A percentile compares a stretch with the other conserved stretches of the same genome.
phyloP scores from a whole-genome alignment of 306 rosid genomes.

The Cucurbita maxima region DNA sequence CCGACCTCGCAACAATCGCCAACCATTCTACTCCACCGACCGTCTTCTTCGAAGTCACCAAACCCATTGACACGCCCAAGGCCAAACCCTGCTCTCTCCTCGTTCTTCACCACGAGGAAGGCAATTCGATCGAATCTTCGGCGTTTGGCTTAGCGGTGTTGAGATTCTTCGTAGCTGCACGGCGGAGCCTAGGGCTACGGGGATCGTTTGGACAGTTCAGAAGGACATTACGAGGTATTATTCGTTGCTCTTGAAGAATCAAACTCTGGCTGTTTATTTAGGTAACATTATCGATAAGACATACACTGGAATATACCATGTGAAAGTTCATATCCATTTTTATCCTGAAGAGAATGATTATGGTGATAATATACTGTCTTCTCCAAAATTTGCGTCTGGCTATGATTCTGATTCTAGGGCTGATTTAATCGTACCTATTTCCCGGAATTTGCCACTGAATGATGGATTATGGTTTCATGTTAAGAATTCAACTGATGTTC shows the following conservation, averaged over 20 bases:
- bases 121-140: slow-evolving; percentile 80
- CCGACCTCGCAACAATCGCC: slow-evolving; percentile 5
- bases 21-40: slow-evolving; percentile 29
- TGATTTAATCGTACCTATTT: slow-evolving; percentile 75
- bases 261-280: slow-evolving; percentile 65
- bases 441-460: slow-evolving; percentile 39
- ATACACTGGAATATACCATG: slow-evolving; percentile 81
- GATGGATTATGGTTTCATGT: slow-evolving; percentile 78
- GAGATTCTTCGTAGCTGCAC: slow-evolving; percentile 87
- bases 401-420: slow-evolving; percentile 35
- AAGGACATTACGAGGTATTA: slow-evolving; percentile 81
- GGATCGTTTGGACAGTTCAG: slow-evolving; percentile 67
- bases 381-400: slow-evolving; percentile 12
- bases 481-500: slow-evolving; percentile 29
- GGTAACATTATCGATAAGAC: slow-evolving; percentile 47
- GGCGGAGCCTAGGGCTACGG: slow-evolving; percentile 63
- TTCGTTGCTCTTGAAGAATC: slow-evolving; percentile 35
- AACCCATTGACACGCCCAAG: slow-evolving; percentile 48
- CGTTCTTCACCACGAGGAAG: slow-evolving; percentile 59
- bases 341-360: slow-evolving; percentile 28
- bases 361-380: neutral
- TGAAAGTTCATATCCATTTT: slow-evolving; percentile 39
- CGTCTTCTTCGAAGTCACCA: slow-evolving; percentile 55
- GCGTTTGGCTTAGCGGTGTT: slow-evolving; percentile 84
- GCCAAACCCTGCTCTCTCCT: slow-evolving; percentile 46